A percentile compares a stretch with the other conserved stretches of the same genome.
Evolutionary conservation across 805 yeast species (phyloP).

Genomic region (Cyberlindnera petersonii): DNA sequence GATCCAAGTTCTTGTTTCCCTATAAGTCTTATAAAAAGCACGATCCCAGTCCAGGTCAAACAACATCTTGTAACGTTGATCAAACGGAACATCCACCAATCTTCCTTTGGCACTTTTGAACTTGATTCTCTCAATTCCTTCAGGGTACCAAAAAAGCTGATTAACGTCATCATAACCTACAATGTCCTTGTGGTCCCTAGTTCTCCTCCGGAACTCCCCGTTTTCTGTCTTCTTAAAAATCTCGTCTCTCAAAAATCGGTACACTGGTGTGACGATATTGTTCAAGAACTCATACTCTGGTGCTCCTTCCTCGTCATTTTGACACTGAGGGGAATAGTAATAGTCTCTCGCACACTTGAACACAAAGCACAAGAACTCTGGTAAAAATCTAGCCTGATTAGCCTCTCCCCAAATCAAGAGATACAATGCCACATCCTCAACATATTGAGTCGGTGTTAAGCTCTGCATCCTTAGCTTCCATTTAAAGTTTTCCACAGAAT

Average conservation of each 20-base stretch:
- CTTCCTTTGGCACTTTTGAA: constrained; percentile 36
- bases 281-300: constrained; percentile 47
- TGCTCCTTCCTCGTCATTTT: constrained; percentile 29
- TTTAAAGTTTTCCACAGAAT: constrained; percentile 64
- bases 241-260: constrained; percentile 53
- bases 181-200: constrained; percentile 60
- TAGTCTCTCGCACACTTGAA: constrained; percentile 76
- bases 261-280: constrained; percentile 70
- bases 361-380: constrained; percentile 82
- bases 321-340: constrained; percentile 41
- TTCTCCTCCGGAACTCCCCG: constrained; percentile 42
- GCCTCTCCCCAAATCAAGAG: constrained; percentile 90
- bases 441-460: constrained; percentile 45
- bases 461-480: constrained; percentile 51
- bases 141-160: constrained; percentile 81
- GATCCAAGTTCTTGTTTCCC: constrained; percentile 71
- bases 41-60: constrained; percentile 59
- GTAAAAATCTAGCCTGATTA: constrained; percentile 77
- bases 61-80: constrained; percentile 51
- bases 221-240: constrained; percentile 44
- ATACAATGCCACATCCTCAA: constrained; percentile 64
- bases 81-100: constrained; percentile 49
- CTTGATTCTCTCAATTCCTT: constrained; percentile 60
- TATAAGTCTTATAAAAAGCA: constrained; percentile 70
- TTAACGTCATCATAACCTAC: constrained; percentile 90